Conservation (phyloP, 768 basidiomycete species). For the Boletus fagicola region DNA sequence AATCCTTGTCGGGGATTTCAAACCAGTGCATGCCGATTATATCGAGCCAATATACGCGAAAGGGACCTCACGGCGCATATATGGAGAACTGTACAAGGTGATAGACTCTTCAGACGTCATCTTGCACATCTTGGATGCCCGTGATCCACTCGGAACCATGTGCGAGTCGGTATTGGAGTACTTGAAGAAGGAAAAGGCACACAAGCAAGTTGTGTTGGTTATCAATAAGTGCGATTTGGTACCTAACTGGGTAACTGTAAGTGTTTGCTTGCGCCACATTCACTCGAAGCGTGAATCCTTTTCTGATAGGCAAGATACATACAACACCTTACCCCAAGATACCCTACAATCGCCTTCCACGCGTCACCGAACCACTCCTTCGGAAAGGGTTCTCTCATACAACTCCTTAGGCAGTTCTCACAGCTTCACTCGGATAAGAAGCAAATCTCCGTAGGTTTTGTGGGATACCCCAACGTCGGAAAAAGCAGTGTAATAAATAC, state of each 20-base stretch:
- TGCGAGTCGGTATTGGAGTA: constrained; percentile 94
- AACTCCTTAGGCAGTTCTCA: constrained; percentile 93
- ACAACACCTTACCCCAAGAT: constrained; percentile 89
- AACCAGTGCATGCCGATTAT: constrained; percentile 68
- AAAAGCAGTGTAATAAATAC: constrained; percentile 99
- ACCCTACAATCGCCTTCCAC: constrained; percentile 97
- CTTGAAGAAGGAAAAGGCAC: constrained; percentile 92
- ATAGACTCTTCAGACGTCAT: constrained; percentile 98
- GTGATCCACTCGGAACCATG: constrained; percentile 93
- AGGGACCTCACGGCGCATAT: constrained; percentile 93
- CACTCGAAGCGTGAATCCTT: background rate
- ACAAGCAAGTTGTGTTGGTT: constrained; percentile 95
- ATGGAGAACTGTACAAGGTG: constrained; percentile 98
- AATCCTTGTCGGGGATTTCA: constrained; percentile 38
- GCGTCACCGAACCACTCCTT: constrained; percentile 99
- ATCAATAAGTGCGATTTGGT: constrained; percentile 99
- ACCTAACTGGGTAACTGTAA: constrained; percentile 97
- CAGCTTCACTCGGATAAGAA: constrained; percentile 98
- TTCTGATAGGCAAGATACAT: constrained; percentile 82
- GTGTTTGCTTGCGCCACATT: constrained; percentile 29
- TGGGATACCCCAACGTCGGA: constrained; percentile 98
- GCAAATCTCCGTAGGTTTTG: constrained; percentile 96
- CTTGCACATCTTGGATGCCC: constrained; percentile 91
- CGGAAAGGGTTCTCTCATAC: constrained; percentile 97
- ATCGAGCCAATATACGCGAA: constrained; percentile 93